Evolutionary conservation across 176 grass and related monocot genomes (phyloP).

Genomic region (Alloteropsis semialata): DNA sequence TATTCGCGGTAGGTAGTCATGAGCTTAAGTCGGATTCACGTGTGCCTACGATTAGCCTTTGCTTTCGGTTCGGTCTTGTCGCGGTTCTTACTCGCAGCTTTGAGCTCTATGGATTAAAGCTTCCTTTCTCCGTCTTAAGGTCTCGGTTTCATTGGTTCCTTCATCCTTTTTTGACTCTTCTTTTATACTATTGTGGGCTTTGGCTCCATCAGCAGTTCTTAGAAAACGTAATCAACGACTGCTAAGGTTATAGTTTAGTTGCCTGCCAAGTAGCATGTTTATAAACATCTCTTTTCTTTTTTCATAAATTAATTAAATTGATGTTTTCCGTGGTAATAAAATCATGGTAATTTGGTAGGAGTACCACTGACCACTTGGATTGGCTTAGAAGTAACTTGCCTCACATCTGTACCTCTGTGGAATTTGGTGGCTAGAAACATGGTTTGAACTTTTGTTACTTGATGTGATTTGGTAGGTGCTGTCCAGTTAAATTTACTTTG

Average conservation of each 20-base stretch:
- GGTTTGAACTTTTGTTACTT: slow-evolving; percentile 14
- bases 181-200: neutral
- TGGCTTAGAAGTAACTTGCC: slow-evolving; percentile 41
- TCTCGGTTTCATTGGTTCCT: neutral
- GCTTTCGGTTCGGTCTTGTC: neutral
- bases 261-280: neutral
- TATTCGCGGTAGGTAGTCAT: slow-evolving; percentile 47
- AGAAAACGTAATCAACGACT: slow-evolving; percentile 15
- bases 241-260: neutral
- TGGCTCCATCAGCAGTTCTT: neutral
- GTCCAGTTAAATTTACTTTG: neutral
- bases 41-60: slow-evolving; percentile 8
- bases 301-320: neutral
- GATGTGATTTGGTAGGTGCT: slow-evolving; percentile 11
- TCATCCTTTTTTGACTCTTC: neutral
- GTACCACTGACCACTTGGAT: slow-evolving; percentile 32
- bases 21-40: slow-evolving; percentile 43
- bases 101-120: slow-evolving; percentile 21
- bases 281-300: slow-evolving; percentile 1
- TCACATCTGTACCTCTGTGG: neutral
- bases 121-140: neutral
- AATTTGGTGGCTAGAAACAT: slow-evolving; percentile 24
- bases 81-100: slow-evolving; percentile 6
- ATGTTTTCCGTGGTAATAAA: neutral
- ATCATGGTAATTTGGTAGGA: slow-evolving; percentile 20